Evolutionary conservation across 2,329 filamentous ascomycete genomes (phyloP).

Genomic region (Nemania diffusa): DNA sequence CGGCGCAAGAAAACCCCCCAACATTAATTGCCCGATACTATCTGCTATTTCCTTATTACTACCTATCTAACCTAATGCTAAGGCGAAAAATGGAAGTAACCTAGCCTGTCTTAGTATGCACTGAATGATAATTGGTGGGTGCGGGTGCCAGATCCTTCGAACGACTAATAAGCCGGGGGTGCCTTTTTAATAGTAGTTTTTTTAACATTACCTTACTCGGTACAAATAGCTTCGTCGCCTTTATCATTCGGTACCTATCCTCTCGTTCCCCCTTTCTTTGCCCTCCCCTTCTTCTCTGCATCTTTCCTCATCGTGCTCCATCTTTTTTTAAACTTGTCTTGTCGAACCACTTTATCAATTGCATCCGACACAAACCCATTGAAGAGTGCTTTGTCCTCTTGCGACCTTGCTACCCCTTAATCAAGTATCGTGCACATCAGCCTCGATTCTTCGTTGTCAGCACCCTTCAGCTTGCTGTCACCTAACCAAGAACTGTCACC

Average conservation of each 20-base stretch:
- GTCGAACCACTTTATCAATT: neutral
- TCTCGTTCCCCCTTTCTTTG: constrained; percentile 18
- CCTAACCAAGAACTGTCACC: neutral
- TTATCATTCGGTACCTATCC: constrained; percentile 21
- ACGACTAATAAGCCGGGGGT: constrained; percentile 31
- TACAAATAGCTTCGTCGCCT: constrained; percentile 38
- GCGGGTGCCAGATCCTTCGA: constrained; percentile 36
- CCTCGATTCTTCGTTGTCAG: neutral
- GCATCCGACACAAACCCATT: neutral
- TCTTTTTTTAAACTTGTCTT: constrained; percentile 11
- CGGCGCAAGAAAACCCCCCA: neutral
- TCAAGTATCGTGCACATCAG: neutral
- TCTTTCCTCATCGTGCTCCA: constrained; percentile 17
- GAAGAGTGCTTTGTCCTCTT: neutral
- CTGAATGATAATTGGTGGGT: constrained; percentile 18
- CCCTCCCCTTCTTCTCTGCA: constrained; percentile 21
- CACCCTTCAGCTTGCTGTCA: neutral
- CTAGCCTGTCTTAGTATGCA: constrained; percentile 22
- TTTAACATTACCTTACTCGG: constrained; percentile 22
- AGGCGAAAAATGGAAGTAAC: constrained; percentile 17
- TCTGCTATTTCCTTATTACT: constrained; percentile 14
- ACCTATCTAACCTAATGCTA: constrained; percentile 12
- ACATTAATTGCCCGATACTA: neutral
- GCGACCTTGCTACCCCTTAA: constrained; percentile 10
- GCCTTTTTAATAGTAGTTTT: constrained; percentile 29